Evolutionary conservation across 2,329 filamentous ascomycete species (phyloP), one percentile per base, ranked within the genome.

Genomic region (Fusarium protoensiforme): DNA sequence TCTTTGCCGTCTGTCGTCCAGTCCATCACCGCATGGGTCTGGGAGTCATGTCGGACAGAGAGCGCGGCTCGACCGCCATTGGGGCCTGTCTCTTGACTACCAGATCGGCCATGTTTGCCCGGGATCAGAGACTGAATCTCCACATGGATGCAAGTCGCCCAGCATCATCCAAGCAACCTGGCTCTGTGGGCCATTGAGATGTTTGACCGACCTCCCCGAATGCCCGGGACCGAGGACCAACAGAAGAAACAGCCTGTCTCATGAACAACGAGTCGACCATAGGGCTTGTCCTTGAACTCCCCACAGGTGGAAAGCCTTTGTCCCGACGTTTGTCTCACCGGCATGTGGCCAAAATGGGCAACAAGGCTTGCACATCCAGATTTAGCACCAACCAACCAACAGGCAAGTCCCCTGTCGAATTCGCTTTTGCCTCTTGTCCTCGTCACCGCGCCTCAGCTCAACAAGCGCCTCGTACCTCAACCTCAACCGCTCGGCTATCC

Each of bases 401-500:
- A 73, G 43, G 61, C 65, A 57, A 57, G 24, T 58, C 64, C 72
- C 75, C 68, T 77, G 69, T 58, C 63, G 54, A 33, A 20, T 16
- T 48, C 56, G 33, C 39, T 56, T 64, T 74, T 65, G 54, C 48
- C 51, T 71, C 57, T 51, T 56, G 36, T 65, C 64, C 59, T 56
- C 36, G 33, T 39, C 33, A 64, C 66, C 56, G 60, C 62, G 65
- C 60, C 65, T 66, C 66, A 60, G 70, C 67, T 65, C 64, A 71
- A 65, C 65, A 78, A 77, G 76, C 76, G 68, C 76, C 69, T 68
- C 61, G 65, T 46, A 67, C 63, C 53, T 62, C 54, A 62, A 72
- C 60, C 51, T 62, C 72, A 69, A 71, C 72, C 68, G 64, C 74
- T 77, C 71, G 76, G 69, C 68, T 76, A 77, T 68, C 53, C 20